Base-by-base conservation (phyloP, 331 rosid species). In the Malus hybrid region DNA sequence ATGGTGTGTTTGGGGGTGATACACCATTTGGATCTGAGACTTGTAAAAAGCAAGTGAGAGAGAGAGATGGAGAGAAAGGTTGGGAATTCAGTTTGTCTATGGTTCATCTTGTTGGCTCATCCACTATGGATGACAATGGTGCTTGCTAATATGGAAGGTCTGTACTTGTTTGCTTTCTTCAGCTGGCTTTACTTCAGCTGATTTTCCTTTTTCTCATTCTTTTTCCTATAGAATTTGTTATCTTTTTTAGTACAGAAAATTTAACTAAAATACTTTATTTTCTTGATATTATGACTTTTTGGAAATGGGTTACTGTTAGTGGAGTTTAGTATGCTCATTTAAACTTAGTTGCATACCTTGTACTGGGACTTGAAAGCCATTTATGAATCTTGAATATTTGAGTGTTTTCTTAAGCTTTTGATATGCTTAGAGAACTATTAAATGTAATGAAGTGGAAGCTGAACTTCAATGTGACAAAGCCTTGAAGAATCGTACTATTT, bases 121-220 rank as follows among this genome's bases (percentile, higher is more conserved):
- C 90, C 90, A 54, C 80, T 84, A 88, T 88, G 96, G 79, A 59
- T 81, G 59, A 46, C 72, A 44, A 59, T 80, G 83, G 85, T 90
- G 77, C 88, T 91, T 76, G 96, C 99, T 71, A 94, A 94, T 87
- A 90, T 90, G 96, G 99, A 94, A 92, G 99, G 99, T 93, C 54
- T 75, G 93, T 78, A 1, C 55, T 28, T 36, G n/a, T 73, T 10
- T 68, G 10, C 31, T 29, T 28, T 65, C 6, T 56, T 28, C 2
- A 6, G 54, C 71, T 62, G 27, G 73, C 78, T 78, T 57, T 28
- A 16, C 16, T 65, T 39, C 4, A 4, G 10, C 39, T 50, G 32
- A 6, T 52, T 54, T 70, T 50, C 46, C 46, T 39, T 39, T 39
- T 39, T 39, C 46, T 39, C 46, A 39, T 39, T 39, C 12, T 39